Conservation (phyloP, 176 grass and related monocot species). For the Tuctoria greenei region DNA sequence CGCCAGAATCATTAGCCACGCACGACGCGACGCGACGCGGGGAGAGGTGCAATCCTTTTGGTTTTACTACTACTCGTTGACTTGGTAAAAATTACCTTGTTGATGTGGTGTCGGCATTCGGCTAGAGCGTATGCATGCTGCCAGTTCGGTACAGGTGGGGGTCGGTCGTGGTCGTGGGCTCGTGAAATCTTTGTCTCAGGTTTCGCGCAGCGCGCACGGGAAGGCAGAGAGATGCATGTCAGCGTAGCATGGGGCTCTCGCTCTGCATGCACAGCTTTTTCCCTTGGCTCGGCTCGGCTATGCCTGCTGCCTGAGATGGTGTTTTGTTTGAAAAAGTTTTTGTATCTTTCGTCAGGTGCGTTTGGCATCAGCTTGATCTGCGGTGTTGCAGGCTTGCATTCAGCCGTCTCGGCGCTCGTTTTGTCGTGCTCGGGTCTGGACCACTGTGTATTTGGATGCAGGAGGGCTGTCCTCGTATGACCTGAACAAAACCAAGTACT, state of each 20-base stretch:
- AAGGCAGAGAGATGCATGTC: neutral
- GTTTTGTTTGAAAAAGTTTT: neutral
- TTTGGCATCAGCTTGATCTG: neutral
- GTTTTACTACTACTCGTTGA: neutral
- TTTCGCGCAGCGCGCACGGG: neutral
- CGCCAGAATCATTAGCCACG: slow-evolving; percentile 23
- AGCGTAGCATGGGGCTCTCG: neutral
- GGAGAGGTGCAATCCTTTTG: too few species aligned
- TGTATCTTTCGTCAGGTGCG: neutral
- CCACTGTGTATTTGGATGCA: neutral
- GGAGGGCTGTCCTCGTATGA: neutral
- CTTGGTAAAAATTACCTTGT: neutral
- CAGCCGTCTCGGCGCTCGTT: neutral
- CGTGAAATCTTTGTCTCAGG: neutral
- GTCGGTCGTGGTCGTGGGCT: neutral
- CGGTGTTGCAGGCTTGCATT: neutral
- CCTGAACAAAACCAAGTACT: neutral
- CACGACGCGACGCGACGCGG: too few species aligned
- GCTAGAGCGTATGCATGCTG: neutral
- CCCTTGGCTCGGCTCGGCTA: too few species aligned
- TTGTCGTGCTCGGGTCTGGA: neutral
- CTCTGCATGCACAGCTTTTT: slow-evolving; percentile 15
- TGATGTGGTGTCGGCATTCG: neutral
- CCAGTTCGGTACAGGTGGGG: neutral
- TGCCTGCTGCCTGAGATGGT: neutral